These are phyloP conservation scores for Cystobasidiaceae sp. DNA, from an alignment of 1,284 basidiomycete species.

Conservation along the genomic window DNA sequence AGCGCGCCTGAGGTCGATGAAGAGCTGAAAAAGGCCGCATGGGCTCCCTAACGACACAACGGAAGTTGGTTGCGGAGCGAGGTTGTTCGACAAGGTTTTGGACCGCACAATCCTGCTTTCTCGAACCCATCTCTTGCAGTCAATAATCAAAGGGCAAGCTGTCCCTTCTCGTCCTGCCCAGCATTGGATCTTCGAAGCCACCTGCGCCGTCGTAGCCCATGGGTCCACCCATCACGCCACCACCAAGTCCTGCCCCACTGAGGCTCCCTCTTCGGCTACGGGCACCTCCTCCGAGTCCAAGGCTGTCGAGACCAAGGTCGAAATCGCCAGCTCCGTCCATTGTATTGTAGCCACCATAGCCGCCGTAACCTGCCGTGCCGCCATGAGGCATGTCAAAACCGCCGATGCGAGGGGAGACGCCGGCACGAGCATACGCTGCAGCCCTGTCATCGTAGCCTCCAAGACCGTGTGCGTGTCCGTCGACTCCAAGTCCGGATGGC, in stretches of 20 bases:
- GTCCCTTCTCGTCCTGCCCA: not conserved
- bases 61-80: too few relatives aligned
- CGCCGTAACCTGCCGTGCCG: not conserved
- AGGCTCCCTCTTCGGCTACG: not conserved
- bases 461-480: not conserved
- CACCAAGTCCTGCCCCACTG: not conserved
- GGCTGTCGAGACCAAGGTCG: not conserved
- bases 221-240: too few relatives aligned
- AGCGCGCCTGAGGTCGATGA: too few relatives aligned
- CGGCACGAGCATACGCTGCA: not conserved
- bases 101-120: not conserved
- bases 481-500: not conserved
- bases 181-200: not conserved
- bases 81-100: too few relatives aligned
- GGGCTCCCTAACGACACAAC: too few relatives aligned
- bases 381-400: not conserved
- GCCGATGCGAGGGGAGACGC: not conserved
- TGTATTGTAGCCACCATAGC: not conserved
- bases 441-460: not conserved
- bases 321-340: not conserved
- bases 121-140: not conserved
- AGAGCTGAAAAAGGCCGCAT: too few relatives aligned
- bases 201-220: too few relatives aligned
- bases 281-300: not conserved
- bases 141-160: conserved; percentile 8